Conservation (phyloP, 352 stramenopile genomes). For the Phytopythium montanum region DNA sequence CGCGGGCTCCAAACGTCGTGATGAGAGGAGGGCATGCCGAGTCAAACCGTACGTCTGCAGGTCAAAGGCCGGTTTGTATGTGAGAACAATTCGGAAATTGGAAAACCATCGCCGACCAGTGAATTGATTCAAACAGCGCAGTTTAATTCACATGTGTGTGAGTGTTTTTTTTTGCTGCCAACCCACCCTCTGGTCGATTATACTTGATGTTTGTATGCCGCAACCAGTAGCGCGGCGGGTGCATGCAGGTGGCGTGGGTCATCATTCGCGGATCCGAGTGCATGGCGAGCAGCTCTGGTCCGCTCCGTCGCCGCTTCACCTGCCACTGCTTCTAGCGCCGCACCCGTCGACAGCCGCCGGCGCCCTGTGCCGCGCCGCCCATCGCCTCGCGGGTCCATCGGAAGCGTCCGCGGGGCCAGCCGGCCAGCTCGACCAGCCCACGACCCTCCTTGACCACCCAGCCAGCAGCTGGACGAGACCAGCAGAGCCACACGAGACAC, state of each 20-base stretch:
- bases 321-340: background rate
- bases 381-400: too few species aligned
- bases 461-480: too few species aligned
- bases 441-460: too few species aligned
- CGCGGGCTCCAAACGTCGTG: background rate
- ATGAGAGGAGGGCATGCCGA: background rate
- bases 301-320: background rate
- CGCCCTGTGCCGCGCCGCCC: background rate
- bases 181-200: background rate
- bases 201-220: background rate
- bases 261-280: slow-evolving; percentile 3
- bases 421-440: background rate
- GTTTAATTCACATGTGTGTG: background rate
- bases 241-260: too few species aligned
- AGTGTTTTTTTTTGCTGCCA: background rate
- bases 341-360: background rate
- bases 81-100: too few species aligned
- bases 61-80: background rate
- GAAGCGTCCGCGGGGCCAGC: background rate
- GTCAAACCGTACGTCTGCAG: background rate
- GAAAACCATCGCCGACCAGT: background rate
- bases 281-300: slow-evolving; percentile 2
- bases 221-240: too few species aligned
- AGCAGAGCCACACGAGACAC: too few species aligned
- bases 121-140: background rate